phyloP scores from a whole-genome alignment of 2,329 filamentous ascomycete genomes.

The Botrytis byssoidea region DNA sequence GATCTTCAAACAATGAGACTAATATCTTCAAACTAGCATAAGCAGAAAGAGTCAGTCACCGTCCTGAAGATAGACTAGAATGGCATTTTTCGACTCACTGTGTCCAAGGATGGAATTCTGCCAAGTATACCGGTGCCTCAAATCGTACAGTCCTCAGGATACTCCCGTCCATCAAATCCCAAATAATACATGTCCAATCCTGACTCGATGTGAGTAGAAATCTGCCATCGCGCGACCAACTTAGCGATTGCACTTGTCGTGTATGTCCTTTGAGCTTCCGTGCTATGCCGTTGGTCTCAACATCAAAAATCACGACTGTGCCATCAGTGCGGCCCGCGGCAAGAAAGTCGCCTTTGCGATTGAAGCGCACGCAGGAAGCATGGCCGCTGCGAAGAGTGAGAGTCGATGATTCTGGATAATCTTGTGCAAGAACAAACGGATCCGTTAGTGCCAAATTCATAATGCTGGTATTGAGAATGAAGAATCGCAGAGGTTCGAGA shows the following conservation, averaged over 20 bases:
- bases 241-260: constrained; percentile 87
- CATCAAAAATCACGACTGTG: constrained; percentile 91
- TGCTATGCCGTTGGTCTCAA: constrained; percentile 95
- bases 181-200: constrained; percentile 94
- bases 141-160: constrained; percentile 81
- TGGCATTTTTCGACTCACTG: constrained; percentile 55
- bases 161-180: constrained; percentile 78
- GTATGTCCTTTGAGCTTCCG: constrained; percentile 92
- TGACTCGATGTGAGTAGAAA: constrained; percentile 92
- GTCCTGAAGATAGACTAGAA: not conserved
- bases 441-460: constrained; percentile 75
- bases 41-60: constrained; percentile 12
- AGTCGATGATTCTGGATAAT: constrained; percentile 88
- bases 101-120: constrained; percentile 88
- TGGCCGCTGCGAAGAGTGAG: constrained; percentile 76
- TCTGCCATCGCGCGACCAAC: constrained; percentile 89
- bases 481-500: not conserved
- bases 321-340: constrained; percentile 93
- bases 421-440: constrained; percentile 68
- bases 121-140: constrained; percentile 90
- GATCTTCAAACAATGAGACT: constrained; percentile 89
- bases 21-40: constrained; percentile 72
- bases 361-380: constrained; percentile 76
- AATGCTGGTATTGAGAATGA: constrained; percentile 23
- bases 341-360: constrained; percentile 88